phyloP scores from a whole-genome alignment of 306 rosid species.

The Malus fusca region DNA sequence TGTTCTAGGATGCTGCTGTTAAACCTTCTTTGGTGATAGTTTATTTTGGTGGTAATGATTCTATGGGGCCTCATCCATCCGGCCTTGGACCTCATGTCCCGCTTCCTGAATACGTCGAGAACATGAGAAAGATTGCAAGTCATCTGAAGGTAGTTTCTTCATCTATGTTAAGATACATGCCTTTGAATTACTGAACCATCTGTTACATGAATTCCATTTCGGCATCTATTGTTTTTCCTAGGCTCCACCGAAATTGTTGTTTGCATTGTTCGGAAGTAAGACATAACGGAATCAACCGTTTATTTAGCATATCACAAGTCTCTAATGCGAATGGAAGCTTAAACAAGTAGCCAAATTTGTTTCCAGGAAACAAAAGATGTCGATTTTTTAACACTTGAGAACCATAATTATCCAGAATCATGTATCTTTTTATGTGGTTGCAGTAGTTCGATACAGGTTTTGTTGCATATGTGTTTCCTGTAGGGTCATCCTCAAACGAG shows the following conservation, averaged over 20 bases:
- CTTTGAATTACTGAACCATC: not conserved
- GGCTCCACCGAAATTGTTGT: not conserved
- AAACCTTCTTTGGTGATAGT: constrained; percentile 85
- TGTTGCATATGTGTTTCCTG: not conserved
- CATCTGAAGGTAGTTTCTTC: constrained; percentile 64
- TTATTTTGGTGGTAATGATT: constrained; percentile 92
- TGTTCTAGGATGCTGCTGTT: constrained; percentile 55
- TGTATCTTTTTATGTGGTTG: not conserved
- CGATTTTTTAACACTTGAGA: not conserved
- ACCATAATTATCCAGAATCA: not conserved
- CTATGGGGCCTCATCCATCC: constrained; percentile 86
- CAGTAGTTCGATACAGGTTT: not conserved
- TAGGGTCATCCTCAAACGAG: not conserved
- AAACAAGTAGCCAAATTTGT: not conserved
- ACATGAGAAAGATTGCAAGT: constrained; percentile 63
- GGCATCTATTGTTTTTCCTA: not conserved
- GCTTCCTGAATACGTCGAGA: constrained; percentile 64
- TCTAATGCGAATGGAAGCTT: no score
- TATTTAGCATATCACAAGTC: no score
- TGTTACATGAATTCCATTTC: not conserved
- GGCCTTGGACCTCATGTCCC: constrained; percentile 95
- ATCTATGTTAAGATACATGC: not conserved
- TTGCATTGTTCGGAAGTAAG: not conserved
- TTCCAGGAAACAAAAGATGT: not conserved
- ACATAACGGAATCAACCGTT: no score